A percentile compares a stretch with the other conserved stretches of the same genome.
phyloP scores from a whole-genome alignment of 164 flowering plant genomes.

The Protea cynaroides region DNA sequence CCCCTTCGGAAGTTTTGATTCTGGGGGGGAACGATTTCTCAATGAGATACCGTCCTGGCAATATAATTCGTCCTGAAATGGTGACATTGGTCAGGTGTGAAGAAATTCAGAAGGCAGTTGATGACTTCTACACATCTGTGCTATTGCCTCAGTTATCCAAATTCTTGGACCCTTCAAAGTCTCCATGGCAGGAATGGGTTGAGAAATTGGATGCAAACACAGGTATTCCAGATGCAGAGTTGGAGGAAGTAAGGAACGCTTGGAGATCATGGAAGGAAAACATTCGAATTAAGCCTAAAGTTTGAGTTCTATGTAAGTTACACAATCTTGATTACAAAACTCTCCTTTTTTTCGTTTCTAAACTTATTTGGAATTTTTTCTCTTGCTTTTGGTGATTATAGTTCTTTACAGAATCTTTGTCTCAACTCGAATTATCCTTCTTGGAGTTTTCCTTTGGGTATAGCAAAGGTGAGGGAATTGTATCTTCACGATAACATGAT shows the following conservation, averaged over 20 bases:
- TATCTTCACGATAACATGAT: too few relatives aligned
- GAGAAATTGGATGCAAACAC: constrained; percentile 58
- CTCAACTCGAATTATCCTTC: too few relatives aligned
- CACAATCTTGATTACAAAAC: too few relatives aligned
- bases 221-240: constrained; percentile 51
- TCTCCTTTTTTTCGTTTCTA: too few relatives aligned
- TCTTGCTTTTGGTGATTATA: too few relatives aligned
- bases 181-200: constrained; percentile 86
- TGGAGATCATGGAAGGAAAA: constrained; percentile 63
- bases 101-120: constrained; percentile 48
- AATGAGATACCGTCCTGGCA: constrained; percentile 35
- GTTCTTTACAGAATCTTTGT: too few relatives aligned
- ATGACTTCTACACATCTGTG: constrained; percentile 47
- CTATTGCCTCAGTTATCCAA: constrained; percentile 62
- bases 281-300: constrained; percentile 7
- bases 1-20: constrained; percentile 81
- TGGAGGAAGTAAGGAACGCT: constrained; percentile 66
- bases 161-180: constrained; percentile 49
- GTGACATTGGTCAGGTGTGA: constrained; percentile 50
- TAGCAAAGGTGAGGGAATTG: too few relatives aligned
- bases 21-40: constrained; percentile 60
- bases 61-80: constrained; percentile 50
- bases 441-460: too few relatives aligned
- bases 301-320: too few relatives aligned
- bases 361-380: too few relatives aligned